phyloP scores from a whole-genome alignment of 495 filamentous ascomycete species.

The Parmelia sp. region DNA sequence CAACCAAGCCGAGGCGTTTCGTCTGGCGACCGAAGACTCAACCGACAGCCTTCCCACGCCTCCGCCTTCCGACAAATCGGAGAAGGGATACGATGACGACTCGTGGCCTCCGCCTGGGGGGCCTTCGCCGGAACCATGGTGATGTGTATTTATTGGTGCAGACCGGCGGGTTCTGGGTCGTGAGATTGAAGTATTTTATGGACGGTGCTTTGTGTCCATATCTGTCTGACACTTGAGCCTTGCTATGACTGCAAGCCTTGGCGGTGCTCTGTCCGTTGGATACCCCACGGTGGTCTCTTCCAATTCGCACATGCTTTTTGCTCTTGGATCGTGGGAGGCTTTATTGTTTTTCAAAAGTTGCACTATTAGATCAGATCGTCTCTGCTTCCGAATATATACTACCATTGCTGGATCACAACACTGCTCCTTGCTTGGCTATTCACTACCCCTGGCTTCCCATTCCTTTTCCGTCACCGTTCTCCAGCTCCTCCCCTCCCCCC shows the following conservation, averaged over 20 bases:
- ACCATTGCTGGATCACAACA: no score
- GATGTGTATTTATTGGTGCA: no score
- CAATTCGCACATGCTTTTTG: no score
- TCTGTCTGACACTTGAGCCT: background rate
- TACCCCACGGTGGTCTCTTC: background rate
- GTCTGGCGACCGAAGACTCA: background rate
- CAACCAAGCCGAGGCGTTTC: background rate
- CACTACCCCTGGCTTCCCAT: no score
- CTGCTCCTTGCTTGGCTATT: no score
- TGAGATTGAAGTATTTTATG: background rate
- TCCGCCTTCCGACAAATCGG: slow-evolving; percentile 10
- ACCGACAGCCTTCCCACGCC: slow-evolving; percentile 13
- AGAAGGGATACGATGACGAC: slow-evolving; percentile 10
- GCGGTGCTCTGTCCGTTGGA: background rate
- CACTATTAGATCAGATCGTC: no score
- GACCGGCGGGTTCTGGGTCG: background rate
- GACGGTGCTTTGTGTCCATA: background rate
- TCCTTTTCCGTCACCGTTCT: no score
- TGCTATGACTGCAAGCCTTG: background rate
- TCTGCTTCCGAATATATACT: no score
- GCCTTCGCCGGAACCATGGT: slow-evolving; percentile 3
- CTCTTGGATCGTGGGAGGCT: background rate
- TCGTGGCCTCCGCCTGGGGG: background rate
- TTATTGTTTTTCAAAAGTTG: background rate
- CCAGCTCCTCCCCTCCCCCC: no score